A percentile compares a stretch with the other conserved stretches of the same genome.
phyloP scores from a whole-genome alignment of 1,139 yeast species.

The Scheffersomyces stambukii region DNA sequence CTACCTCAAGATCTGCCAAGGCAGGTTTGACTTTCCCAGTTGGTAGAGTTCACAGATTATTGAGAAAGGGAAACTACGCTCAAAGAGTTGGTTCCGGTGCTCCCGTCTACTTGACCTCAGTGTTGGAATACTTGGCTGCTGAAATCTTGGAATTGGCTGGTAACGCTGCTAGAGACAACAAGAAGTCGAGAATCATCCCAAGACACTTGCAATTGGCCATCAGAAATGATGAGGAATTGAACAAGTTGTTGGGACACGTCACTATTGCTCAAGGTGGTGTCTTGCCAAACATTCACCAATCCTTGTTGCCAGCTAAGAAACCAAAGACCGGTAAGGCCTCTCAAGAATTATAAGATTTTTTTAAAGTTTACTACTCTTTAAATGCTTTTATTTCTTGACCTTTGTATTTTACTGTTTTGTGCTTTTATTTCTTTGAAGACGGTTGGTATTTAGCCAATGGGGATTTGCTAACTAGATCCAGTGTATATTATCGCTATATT shows the following conservation, averaged over 20 bases:
- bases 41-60: constrained; percentile 54
- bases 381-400: constrained; percentile 2
- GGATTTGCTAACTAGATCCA: not conserved
- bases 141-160: constrained; percentile 55
- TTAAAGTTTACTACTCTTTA: not conserved
- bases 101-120: constrained; percentile 51
- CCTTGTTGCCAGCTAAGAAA: constrained; percentile 92
- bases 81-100: constrained; percentile 57
- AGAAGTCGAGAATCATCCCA: constrained; percentile 54
- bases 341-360: constrained; percentile 65
- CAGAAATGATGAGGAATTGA: constrained; percentile 53
- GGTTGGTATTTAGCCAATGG: too few relatives aligned
- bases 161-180: constrained; percentile 57
- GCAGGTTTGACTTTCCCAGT: constrained; percentile 56
- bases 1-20: constrained; percentile 51
- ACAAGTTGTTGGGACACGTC: constrained; percentile 77
- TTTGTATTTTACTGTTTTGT: constrained; percentile 3
- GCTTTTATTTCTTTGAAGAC: constrained; percentile 5
- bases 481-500: too few relatives aligned
- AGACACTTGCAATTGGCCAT: constrained; percentile 52
- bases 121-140: constrained; percentile 50
- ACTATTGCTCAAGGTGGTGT: constrained; percentile 98
- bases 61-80: constrained; percentile 53
- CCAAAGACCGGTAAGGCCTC: constrained; percentile 73
- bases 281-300: constrained; percentile 93